Evolutionary conservation across 805 yeast genomes (phyloP), one percentile per base, ranked within the genome.

Genomic region (Clavispora asparagi): DNA sequence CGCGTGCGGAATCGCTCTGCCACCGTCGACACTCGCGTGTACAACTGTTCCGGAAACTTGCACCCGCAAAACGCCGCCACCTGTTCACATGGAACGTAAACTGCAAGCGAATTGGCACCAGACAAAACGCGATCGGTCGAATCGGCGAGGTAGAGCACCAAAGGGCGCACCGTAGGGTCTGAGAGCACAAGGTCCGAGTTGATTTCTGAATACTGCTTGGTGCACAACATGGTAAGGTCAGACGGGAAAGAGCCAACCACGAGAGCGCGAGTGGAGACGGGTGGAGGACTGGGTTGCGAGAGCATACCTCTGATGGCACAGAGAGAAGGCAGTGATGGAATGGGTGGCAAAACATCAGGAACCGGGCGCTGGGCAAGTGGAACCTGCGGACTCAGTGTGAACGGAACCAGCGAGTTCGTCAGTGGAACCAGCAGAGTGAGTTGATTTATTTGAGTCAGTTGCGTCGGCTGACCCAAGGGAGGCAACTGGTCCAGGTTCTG

Each of bases 71-170:
- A 53, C 10, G 39, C 26, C 5, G 40, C 44, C 41, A 54, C 50
- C 2, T 41, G 30, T 3, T 36, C 19, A 12, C 37, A 41, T 9
- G 53, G 50, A n/a, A 54, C 40, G 14, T 32, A 45, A 28, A 46
- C 56, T 8, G 27, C 7, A 14, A 53, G 28, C 25, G 44, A 42
- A 42, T 49, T 49, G 1, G 32, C 23, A 9, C 30, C 26, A 1
- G 49, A 35, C 27, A 49, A 29, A 17, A 19, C 17, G 26, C 19
- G 23, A 9, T 36, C 45, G 2, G 23, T 16, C 3, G 46, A 14
- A 38, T 61, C 63, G 31, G 58, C 42, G 1, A 67, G 28, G 0
- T 64, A 31, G 7, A 69, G 42, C 42, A 64, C 67, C 25, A 69
- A 40, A 1, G 57, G 52, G 31, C 62, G 46, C 14, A 55, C 33